Percentiles rank a stretch among this genome's conserved stretches.
Evolutionary conservation across 495 filamentous ascomycete species (phyloP).

Genomic region (Hyaloscypha finlandica): DNA sequence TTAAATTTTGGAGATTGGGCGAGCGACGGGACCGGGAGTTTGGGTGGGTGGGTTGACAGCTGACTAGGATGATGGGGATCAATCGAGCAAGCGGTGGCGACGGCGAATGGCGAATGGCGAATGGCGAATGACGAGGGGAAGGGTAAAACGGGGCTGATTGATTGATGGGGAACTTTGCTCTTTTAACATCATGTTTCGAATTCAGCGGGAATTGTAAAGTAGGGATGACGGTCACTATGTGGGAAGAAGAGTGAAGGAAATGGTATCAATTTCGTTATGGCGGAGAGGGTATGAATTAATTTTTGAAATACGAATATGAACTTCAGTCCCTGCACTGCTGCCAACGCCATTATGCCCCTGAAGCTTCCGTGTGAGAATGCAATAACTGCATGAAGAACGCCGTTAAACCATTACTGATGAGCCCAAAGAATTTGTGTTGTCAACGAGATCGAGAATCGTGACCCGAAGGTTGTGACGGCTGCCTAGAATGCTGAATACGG

Average conservation of each 20-base stretch:
- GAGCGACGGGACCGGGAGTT: not conserved
- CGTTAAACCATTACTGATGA: not conserved
- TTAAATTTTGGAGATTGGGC: not conserved
- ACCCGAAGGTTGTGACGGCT: not conserved
- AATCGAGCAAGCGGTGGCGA: not conserved
- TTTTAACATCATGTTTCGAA: not conserved
- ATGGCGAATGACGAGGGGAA: not conserved
- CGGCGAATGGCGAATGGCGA: not conserved
- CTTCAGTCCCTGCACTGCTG: not conserved
- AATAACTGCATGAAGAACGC: not conserved
- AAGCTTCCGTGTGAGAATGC: not conserved
- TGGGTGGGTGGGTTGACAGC: not conserved
- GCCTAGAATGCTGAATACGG: not conserved
- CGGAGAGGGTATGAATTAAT: not conserved
- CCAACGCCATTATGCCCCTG: not conserved
- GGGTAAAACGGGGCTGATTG: not conserved
- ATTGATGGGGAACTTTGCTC: not conserved
- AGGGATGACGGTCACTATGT: not conserved
- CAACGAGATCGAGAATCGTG: not conserved
- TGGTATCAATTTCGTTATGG: not conserved
- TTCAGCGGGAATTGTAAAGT: too few relatives aligned
- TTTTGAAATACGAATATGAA: not conserved
- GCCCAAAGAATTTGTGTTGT: not conserved
- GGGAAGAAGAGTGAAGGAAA: not conserved
- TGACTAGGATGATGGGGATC: not conserved